A percentile compares a stretch with the other conserved stretches of the same genome.
phyloP scores from a whole-genome alignment of 495 filamentous ascomycete genomes.

The Talaromyces proteolyticus region DNA sequence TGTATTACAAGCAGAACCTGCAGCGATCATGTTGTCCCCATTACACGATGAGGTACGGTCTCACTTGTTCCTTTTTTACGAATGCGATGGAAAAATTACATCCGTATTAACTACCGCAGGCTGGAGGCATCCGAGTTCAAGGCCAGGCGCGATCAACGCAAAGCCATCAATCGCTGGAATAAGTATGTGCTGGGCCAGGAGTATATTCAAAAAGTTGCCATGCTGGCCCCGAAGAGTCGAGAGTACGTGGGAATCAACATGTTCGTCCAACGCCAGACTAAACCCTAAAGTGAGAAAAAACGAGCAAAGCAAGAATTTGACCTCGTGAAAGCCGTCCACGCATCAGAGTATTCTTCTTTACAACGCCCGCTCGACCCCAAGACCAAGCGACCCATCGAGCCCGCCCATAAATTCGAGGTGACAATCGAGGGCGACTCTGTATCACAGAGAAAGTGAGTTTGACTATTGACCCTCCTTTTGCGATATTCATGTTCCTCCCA shows the following conservation, averaged over 20 bases:
- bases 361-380: conserved; percentile 44
- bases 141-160: conserved; percentile 74
- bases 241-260: conserved; percentile 49
- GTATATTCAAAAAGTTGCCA: conserved; percentile 68
- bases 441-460: conserved; percentile 79
- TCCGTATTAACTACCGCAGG: too few species aligned
- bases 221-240: conserved; percentile 68
- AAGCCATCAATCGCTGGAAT: conserved; percentile 87
- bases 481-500: conserved; percentile 17
- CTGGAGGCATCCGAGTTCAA: conserved; percentile 67
- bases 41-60: conserved; percentile 80
- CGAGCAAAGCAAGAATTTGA: conserved; percentile 70
- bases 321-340: conserved; percentile 66
- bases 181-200: conserved; percentile 72
- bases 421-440: conserved; percentile 73
- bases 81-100: too few species aligned
- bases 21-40: conserved; percentile 86
- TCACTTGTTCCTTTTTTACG: too few species aligned
- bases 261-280: neutral
- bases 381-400: conserved; percentile 55
- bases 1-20: conserved; percentile 91
- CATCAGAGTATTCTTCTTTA: conserved; percentile 53
- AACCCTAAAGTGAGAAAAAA: conserved; percentile 57
- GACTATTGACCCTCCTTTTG: neutral
- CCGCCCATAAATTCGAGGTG: conserved; percentile 73